These are phyloP conservation scores for Xylona heveae DNA, from an alignment of 495 filamentous ascomycete genomes.

Conservation along the genomic window DNA sequence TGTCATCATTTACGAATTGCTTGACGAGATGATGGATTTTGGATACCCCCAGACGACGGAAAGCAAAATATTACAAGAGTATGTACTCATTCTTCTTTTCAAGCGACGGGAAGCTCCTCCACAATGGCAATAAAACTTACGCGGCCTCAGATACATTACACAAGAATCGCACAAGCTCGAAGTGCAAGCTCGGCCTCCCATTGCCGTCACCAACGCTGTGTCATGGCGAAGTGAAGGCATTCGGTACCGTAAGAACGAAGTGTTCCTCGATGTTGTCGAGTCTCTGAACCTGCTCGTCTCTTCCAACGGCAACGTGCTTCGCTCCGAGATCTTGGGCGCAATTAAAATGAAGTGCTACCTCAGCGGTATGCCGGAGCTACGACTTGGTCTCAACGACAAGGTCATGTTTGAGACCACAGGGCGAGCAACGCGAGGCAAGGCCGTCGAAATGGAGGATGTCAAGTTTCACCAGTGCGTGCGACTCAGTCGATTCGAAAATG, in stretches of 20 bases:
- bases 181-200: conserved; percentile 95
- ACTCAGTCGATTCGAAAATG: conserved; percentile 90
- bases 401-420: conserved; percentile 99
- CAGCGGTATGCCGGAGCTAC: conserved; percentile 93
- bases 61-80: conserved; percentile 96
- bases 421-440: conserved; percentile 82
- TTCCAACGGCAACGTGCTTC: conserved; percentile 82
- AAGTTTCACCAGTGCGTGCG: conserved; percentile 99
- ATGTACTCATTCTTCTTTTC: conserved; percentile 9
- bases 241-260: conserved; percentile 97
- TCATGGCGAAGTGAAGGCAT: conserved; percentile 97
- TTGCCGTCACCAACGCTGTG: conserved; percentile 96
- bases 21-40: conserved; percentile 99
- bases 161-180: conserved; percentile 99
- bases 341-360: conserved; percentile 99
- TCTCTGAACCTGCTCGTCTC: conserved; percentile 92
- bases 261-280: conserved; percentile 95
- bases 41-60: conserved; percentile 98
- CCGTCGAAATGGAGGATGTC: conserved; percentile 99
- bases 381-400: conserved; percentile 93
- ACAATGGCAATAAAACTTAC: conserved; percentile 5
- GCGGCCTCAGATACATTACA: conserved; percentile 80
- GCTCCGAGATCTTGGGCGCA: conserved; percentile 91
- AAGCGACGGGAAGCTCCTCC: conserved; percentile 2
- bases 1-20: conserved; percentile 94